Evolutionary conservation across 371 early-diverging fungal species (phyloP).

Genomic region (Mucor saturninus): DNA sequence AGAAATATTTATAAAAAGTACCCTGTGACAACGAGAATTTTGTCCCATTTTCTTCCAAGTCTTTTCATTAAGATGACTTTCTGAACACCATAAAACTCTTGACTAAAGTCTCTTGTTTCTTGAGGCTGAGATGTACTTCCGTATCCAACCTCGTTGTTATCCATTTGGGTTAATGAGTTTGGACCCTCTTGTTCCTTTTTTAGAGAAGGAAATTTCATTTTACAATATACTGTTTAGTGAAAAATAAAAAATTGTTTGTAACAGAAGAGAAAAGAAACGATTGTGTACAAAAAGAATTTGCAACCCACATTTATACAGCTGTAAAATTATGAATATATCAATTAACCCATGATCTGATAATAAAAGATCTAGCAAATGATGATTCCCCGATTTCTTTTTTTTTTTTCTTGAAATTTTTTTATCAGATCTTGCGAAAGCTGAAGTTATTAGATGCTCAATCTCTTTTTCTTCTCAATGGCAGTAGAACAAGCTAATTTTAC

Average conservation of each 20-base stretch:
- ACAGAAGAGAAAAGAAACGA: not conserved
- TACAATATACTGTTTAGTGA: not conserved
- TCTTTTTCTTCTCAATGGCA: not conserved
- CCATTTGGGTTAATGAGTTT: not conserved
- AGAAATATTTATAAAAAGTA: not conserved
- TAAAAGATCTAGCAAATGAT: not conserved
- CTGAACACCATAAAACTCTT: conserved; percentile 25
- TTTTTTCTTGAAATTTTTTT: not conserved
- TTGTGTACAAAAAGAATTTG: not conserved
- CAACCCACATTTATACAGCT: not conserved
- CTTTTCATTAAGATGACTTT: conserved; percentile 29
- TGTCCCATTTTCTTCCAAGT: conserved; percentile 24
- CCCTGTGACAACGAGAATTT: conserved; percentile 24
- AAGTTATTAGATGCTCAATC: not conserved
- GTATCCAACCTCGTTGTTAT: not conserved
- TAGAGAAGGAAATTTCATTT: not conserved
- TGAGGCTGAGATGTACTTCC: not conserved
- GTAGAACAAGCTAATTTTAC: not conserved
- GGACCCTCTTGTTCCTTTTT: conserved; percentile 5
- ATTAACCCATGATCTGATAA: not conserved
- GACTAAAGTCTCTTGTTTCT: not conserved
- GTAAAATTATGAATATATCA: not conserved
- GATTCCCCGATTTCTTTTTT: conserved; percentile 1
- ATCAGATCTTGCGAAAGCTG: not conserved
- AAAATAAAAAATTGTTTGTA: not conserved